Percentiles rank a stretch among this genome's conserved stretches.
These are phyloP conservation scores for Pythium rishiriense DNA, from an alignment of 352 stramenopile genomes.

Conservation along the genomic window DNA sequence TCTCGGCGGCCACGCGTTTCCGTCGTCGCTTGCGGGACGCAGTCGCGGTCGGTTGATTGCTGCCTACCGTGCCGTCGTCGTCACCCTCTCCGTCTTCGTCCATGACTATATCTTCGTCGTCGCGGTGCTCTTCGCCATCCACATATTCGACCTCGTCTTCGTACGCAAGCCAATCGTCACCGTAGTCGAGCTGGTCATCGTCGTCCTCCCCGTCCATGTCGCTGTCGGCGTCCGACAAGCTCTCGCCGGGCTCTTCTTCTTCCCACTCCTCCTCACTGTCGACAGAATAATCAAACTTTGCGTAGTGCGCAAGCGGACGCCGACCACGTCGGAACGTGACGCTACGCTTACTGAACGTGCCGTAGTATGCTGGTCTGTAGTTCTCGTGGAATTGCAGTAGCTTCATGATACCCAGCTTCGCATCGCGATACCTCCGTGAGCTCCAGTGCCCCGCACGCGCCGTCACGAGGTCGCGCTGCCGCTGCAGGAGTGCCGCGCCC, in stretches of 20 bases:
- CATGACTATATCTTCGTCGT: constrained; percentile 28
- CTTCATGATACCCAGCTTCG: constrained; percentile 78
- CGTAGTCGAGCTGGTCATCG: constrained; percentile 83
- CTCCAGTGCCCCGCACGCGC: constrained; percentile 45
- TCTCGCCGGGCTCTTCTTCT: constrained; percentile 86
- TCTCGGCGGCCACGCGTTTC: constrained; percentile 28
- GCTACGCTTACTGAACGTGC: constrained; percentile 65
- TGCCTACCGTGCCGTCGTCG: constrained; percentile 4
- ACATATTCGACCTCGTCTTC: constrained; percentile 88
- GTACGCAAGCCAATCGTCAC: constrained; percentile 84
- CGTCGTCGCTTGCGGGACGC: constrained; percentile 54
- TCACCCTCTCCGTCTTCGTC: constrained; percentile 40
- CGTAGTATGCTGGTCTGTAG: constrained; percentile 74
- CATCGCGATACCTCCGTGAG: constrained; percentile 47
- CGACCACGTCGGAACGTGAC: constrained; percentile 61
- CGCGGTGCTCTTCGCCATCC: constrained; percentile 40
- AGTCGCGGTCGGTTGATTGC: neutral
- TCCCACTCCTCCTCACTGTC: constrained; percentile 90
- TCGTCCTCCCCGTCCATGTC: constrained; percentile 72
- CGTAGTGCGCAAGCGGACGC: constrained; percentile 59
- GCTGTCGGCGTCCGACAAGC: constrained; percentile 69
- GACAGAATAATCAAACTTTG: constrained; percentile 73
- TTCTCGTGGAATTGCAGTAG: constrained; percentile 88
- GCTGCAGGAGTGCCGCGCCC: constrained; percentile 15
- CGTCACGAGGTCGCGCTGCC: constrained; percentile 28